These are phyloP conservation scores for Parachaetomium inaequale DNA, from an alignment of 495 filamentous ascomycete species.

Conservation along the genomic window DNA sequence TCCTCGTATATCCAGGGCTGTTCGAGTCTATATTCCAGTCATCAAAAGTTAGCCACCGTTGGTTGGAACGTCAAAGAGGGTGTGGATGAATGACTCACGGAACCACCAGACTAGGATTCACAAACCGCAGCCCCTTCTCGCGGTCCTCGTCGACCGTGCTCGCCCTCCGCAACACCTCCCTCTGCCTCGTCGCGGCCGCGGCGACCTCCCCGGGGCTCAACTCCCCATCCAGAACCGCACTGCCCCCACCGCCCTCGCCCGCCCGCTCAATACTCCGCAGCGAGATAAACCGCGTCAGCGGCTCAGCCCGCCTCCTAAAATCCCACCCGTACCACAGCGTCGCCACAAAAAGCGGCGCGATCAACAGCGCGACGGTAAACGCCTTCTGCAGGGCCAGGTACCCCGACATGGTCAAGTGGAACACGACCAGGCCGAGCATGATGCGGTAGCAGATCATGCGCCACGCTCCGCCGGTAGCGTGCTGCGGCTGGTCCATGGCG, in stretches of 20 bases:
- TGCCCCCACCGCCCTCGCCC: conserved; percentile 38
- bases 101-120: conserved; percentile 69
- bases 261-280: conserved; percentile 73
- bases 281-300: conserved; percentile 87
- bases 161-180: conserved; percentile 33
- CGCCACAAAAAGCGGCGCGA: conserved; percentile 69
- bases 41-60: neutral
- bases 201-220: conserved; percentile 29
- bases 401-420: conserved; percentile 88
- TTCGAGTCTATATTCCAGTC: conserved; percentile 35
- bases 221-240: conserved; percentile 38
- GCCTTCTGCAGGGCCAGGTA: conserved; percentile 71
- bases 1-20: conserved; percentile 54
- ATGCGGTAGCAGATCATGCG: conserved; percentile 90
- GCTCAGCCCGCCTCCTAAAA: conserved; percentile 71
- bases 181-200: conserved; percentile 25
- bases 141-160: conserved; percentile 62
- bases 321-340: conserved; percentile 84
- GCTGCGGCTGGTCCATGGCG: conserved; percentile 95
- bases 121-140: conserved; percentile 62
- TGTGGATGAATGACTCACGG: conserved; percentile 47
- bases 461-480: conserved; percentile 93
- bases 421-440: conserved; percentile 76
- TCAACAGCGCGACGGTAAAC: conserved; percentile 63
- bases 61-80: neutral